These are phyloP conservation scores for Xylaria flabelliformis DNA, from an alignment of 495 filamentous ascomycete species.

Conservation along the genomic window DNA sequence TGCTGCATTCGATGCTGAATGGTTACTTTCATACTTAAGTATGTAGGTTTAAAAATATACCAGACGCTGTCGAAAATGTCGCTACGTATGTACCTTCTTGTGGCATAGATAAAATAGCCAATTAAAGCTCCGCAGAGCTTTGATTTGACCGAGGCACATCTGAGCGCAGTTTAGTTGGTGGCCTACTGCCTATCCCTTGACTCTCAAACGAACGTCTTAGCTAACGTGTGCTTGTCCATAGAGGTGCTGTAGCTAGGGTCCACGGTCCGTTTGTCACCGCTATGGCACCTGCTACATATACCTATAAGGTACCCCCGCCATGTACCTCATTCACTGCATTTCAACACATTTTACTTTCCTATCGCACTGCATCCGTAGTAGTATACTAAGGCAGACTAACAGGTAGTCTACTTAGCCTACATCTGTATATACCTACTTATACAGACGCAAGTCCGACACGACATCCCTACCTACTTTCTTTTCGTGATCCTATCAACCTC, in stretches of 20 bases:
- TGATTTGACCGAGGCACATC: not conserved
- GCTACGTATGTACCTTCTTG: not conserved
- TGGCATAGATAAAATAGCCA: not conserved
- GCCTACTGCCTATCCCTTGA: not conserved
- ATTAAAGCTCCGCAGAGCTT: not conserved
- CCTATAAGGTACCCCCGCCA: not conserved
- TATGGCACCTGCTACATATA: not conserved
- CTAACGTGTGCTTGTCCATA: not conserved
- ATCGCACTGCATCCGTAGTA: slow-evolving; percentile 9
- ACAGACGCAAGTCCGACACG: slow-evolving; percentile 13
- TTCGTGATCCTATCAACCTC: slow-evolving; percentile 1
- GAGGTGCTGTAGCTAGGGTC: not conserved
- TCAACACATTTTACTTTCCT: not conserved
- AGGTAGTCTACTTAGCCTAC: not conserved
- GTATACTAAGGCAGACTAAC: too few species aligned
- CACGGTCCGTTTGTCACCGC: not conserved
- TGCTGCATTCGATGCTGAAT: not conserved
- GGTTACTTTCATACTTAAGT: not conserved
- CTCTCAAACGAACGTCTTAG: not conserved
- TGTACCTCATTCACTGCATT: not conserved
- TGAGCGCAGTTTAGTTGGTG: not conserved
- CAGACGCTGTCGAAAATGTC: not conserved
- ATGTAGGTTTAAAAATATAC: not conserved
- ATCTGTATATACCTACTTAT: not conserved
- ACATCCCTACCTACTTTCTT: not conserved